These are phyloP conservation scores for Dictyostelium firmibasis DNA, from an alignment of 78 protist species.

Conservation along the genomic window DNA sequence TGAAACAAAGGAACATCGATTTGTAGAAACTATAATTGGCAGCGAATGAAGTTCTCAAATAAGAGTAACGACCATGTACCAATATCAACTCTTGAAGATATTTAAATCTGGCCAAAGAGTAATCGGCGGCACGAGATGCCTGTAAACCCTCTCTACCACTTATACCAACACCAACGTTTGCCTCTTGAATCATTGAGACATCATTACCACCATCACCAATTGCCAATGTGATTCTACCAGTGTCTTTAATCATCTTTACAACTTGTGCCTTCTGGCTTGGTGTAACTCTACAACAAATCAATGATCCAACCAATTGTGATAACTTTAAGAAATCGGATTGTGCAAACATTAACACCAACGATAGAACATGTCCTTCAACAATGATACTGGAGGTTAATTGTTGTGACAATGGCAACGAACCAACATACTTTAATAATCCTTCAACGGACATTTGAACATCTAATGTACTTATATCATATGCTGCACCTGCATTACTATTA, in stretches of 20 bases:
- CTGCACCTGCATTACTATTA: background rate
- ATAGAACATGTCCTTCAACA: constrained; percentile 73
- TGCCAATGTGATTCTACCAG: constrained; percentile 75
- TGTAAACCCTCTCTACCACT: constrained; percentile 98
- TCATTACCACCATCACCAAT: constrained; percentile 99
- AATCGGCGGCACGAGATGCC: constrained; percentile 98
- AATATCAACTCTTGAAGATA: constrained; percentile 87
- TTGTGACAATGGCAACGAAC: background rate
- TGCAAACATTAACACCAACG: constrained; percentile 7
- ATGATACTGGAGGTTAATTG: background rate
- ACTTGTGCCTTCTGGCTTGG: constrained; percentile 97
- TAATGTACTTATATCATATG: background rate
- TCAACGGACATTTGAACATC: constrained; percentile 7
- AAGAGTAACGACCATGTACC: constrained; percentile 92
- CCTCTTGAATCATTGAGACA: constrained; percentile 97
- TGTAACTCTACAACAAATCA: constrained; percentile 93
- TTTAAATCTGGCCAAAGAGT: constrained; percentile 86
- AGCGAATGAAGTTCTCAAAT: constrained; percentile 73
- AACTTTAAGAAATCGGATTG: background rate
- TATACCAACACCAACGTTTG: constrained; percentile 93
- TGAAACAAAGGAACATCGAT: constrained; percentile 84
- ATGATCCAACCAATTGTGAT: constrained; percentile 61
- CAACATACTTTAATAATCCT: background rate
- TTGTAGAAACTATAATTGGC: constrained; percentile 94
- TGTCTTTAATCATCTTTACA: constrained; percentile 75